Evolutionary conservation across 768 basidiomycete species (phyloP).

Genomic region (Plicaturopsis crispa): DNA sequence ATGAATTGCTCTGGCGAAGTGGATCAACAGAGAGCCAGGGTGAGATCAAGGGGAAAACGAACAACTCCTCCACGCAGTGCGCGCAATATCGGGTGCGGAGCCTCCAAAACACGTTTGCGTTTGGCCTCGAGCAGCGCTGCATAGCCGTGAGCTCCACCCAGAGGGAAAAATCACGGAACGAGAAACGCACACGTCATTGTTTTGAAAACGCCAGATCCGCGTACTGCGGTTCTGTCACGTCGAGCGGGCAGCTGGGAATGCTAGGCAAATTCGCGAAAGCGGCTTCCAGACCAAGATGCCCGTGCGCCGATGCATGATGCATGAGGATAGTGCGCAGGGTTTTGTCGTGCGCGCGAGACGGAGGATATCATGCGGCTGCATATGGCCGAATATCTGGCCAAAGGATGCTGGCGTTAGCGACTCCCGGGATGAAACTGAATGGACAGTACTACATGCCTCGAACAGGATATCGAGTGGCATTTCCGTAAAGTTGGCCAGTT

Average conservation of each 20-base stretch:
- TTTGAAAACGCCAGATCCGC: conserved; percentile 9
- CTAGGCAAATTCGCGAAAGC: conserved; percentile 8
- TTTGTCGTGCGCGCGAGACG: conserved; percentile 16
- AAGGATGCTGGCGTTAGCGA: no score
- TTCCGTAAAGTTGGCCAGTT: conserved; percentile 1
- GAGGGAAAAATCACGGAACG: no score
- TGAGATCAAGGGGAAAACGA: no score
- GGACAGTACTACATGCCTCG: conserved; percentile 4
- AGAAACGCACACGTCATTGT: conserved; percentile 15
- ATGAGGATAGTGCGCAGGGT: conserved; percentile 12
- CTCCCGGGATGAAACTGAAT: no score
- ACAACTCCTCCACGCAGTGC: no score
- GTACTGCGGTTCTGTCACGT: conserved; percentile 12
- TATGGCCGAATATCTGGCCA: conserved; percentile 14
- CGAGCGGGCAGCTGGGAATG: conserved; percentile 10
- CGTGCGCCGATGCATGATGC: conserved; percentile 13
- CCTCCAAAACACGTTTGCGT: no score
- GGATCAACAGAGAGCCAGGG: no score
- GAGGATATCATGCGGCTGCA: conserved; percentile 13
- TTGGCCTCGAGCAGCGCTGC: no score
- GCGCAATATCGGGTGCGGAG: no score
- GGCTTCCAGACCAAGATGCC: conserved; percentile 16
- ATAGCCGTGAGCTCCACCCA: no score
- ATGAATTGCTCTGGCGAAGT: no score
- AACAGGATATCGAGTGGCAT: conserved; percentile 8